Evolutionary conservation across 768 basidiomycete species (phyloP), one percentile per base, ranked within the genome.

Genomic region (Podaxis sp.): DNA sequence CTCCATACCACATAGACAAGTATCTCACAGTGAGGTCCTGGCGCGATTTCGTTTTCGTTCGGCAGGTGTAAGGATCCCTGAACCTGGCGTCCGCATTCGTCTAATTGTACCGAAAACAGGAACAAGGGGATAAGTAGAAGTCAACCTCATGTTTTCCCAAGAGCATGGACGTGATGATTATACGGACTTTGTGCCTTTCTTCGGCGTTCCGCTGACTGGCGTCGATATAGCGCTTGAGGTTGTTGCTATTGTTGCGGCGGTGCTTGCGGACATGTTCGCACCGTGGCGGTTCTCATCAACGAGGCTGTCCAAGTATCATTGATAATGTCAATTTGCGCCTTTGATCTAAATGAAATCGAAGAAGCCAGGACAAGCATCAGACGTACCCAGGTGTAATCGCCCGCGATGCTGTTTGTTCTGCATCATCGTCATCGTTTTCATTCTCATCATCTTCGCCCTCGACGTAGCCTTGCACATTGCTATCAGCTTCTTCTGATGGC

Each of bases 151-250:
- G 22, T 62, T 38, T 55, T 11, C 28, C 13, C 40, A 24, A 46
- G 7, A 36, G 30, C 7, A 17, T 20, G 28, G 22, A 24, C 33
- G 8, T 0, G 33, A 36, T 28, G 22, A 24, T 48, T 40, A 56
- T 56, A 56, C 61, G 30, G 33, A 62, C 61, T 62, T 62, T 22
- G 61, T 51, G 48, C 61, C 61, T 51, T 62, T 62, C 46, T 38
- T 49, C 13, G 61, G 54, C 33, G 54, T 50, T 13, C 38, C 33
- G 33, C 33, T 56, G 3, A 20, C 54, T 15, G 61, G 46, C 24
- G 54, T 62, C 51, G 61, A 56, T 30, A 10, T 41, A 28, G 51
- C 15, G 30, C 51, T 60, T 36, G 38, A 17, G 20, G 26, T 8
- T n/a, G 54, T 28, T 15, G 51, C 53, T 17, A 20, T 38, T 15